Conservation (phyloP, 2,329 filamentous ascomycete genomes). For the Penicillium sp. region DNA sequence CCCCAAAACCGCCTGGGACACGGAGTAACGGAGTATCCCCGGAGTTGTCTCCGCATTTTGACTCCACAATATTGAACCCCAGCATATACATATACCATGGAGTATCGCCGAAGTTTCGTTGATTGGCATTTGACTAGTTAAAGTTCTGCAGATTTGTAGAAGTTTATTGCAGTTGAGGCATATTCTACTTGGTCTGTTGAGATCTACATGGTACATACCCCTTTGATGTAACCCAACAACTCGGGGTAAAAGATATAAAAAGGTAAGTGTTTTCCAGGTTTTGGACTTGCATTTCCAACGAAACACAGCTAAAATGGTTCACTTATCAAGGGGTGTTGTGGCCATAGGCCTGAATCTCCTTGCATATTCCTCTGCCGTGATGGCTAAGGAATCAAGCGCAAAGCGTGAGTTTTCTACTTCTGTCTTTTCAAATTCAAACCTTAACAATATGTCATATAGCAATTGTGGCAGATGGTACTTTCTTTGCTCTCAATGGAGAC, state of each 20-base stretch:
- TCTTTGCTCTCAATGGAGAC: constrained; percentile 57
- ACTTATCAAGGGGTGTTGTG: background rate
- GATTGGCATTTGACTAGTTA: background rate
- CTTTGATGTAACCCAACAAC: background rate
- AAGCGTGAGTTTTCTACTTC: background rate
- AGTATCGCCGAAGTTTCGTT: background rate
- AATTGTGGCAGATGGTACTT: constrained; percentile 54
- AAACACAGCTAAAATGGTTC: constrained; percentile 1
- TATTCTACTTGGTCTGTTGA: background rate
- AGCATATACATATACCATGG: constrained; percentile 1
- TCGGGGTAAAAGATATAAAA: background rate
- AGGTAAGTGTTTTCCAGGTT: background rate
- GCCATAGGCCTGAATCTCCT: background rate
- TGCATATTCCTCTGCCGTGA: background rate
- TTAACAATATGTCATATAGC: constrained; percentile 33
- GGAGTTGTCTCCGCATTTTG: constrained; percentile 4
- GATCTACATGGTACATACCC: background rate
- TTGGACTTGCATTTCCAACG: background rate
- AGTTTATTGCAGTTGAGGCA: background rate
- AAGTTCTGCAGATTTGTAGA: background rate
- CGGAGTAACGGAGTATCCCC: constrained; percentile 1
- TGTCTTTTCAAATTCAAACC: background rate
- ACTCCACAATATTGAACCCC: constrained; percentile 1
- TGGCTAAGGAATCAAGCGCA: background rate
- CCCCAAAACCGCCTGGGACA: constrained; percentile 1